phyloP scores from a whole-genome alignment of 116 monocot species.

The Papilionanthe hybrid region DNA sequence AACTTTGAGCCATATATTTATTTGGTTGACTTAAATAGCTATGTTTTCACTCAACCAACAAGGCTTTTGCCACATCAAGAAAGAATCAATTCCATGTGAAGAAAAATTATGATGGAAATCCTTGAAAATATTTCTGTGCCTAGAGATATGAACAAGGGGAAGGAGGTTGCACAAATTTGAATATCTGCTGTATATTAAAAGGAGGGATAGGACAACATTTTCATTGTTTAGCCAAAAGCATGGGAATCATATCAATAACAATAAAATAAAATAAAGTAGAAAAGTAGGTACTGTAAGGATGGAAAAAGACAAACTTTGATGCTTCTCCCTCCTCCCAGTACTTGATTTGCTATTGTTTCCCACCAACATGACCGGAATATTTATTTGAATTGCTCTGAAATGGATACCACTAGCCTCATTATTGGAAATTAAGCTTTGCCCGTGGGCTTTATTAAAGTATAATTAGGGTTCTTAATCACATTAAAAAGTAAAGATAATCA shows the following conservation, averaged over 20 bases:
- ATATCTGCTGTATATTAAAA: neutral
- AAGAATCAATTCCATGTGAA: neutral
- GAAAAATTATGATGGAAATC: neutral
- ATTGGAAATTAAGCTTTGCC: neutral
- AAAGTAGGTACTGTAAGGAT: neutral
- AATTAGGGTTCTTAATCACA: neutral
- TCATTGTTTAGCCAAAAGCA: neutral
- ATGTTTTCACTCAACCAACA: neutral
- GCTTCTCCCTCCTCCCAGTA: neutral
- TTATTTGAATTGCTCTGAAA: neutral
- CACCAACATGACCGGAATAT: neutral
- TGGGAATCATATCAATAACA: neutral
- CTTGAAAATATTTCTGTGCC: neutral
- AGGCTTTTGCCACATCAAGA: neutral
- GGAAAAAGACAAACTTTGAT: slow-evolving; percentile 5
- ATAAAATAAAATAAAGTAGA: neutral
- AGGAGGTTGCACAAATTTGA: slow-evolving; percentile 5
- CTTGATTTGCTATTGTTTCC: slow-evolving; percentile 3
- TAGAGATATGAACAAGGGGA: slow-evolving; percentile 5
- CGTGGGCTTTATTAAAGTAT: neutral
- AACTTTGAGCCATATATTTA: neutral
- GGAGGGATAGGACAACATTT: neutral
- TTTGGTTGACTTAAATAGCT: neutral
- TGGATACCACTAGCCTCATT: neutral
- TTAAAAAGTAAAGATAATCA: too few species aligned